Percentiles rank a stretch among this genome's conserved stretches.
These are phyloP conservation scores for Mycogone perniciosa DNA, from an alignment of 2,329 filamentous ascomycete species.

Conservation along the genomic window DNA sequence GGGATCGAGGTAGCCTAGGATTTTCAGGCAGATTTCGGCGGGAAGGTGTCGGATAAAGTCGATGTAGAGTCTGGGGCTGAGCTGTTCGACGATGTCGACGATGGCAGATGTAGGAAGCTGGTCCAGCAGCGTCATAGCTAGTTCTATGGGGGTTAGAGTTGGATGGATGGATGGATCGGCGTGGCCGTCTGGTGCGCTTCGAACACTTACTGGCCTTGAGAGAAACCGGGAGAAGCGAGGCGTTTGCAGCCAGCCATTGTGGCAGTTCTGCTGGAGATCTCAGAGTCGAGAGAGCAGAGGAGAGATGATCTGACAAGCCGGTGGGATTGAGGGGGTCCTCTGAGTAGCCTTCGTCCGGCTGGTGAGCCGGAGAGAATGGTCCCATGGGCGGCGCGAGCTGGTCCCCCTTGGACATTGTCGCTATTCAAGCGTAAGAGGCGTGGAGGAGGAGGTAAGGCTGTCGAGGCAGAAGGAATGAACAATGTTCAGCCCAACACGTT, in stretches of 20 bases:
- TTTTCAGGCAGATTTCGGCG: conserved; percentile 82
- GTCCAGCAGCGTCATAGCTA: conserved; percentile 71
- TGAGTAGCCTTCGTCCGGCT: conserved; percentile 81
- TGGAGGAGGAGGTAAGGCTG: conserved; percentile 8
- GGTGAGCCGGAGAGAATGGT: conserved; percentile 19
- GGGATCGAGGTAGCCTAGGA: conserved; percentile 80
- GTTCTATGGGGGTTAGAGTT: conserved; percentile 46
- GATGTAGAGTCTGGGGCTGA: conserved; percentile 82
- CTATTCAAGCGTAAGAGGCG: conserved; percentile 11
- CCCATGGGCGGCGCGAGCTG: conserved; percentile 12
- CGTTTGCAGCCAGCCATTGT: conserved; percentile 44
- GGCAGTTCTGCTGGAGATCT: conserved; percentile 40
- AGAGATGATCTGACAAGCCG: conserved; percentile 22
- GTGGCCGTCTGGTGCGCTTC: background rate
- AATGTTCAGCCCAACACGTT: conserved; percentile 3
- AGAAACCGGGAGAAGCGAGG: conserved; percentile 41
- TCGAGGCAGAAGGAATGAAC: conserved; percentile 6
- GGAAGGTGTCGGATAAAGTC: conserved; percentile 84
- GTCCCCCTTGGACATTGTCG: conserved; percentile 25
- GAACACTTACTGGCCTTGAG: conserved; percentile 42
- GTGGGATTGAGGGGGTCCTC: conserved; percentile 58
- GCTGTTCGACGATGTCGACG: conserved; percentile 69
- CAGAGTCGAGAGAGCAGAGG: conserved; percentile 28
- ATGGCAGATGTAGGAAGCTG: conserved; percentile 75
- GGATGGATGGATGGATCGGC: background rate